Evolutionary conservation across 2,329 filamentous ascomycete species (phyloP), one percentile per base, ranked within the genome.

Genomic region (Aspergillus alliaceus): DNA sequence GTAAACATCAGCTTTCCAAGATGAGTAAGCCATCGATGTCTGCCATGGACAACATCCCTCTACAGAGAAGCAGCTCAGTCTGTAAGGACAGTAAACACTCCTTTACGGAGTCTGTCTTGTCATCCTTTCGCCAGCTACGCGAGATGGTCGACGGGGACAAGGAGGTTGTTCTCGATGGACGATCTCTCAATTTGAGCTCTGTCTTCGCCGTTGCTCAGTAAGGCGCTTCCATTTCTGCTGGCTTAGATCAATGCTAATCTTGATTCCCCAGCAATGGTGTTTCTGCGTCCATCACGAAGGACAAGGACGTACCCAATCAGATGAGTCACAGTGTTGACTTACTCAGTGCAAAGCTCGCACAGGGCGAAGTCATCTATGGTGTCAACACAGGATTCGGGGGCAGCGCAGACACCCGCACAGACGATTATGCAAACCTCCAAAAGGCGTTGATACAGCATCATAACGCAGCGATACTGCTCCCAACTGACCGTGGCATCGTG

Each of bases 381-480:
- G 84, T 88, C 44, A 89, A 86, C 60, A 89, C 86, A 0, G 86
- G 86, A 6, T 88, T 88, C 59, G 87, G 86, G 6, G 86, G 86
- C 25, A 86, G 81, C 52, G 87, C 87, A n/a, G 83, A 88, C 64
- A 79, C 81, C 0, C 78, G 85, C 3, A 87, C 84, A 3, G 1
- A 72, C 75, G 6, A 69, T 81, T 31, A 71, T 79, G 39, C 64
- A 72, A 24, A 76, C 4, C 73, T 87, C 12, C 85, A 87, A 64
- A 80, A 64, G 37, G 66, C 65, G 3, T 49, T 69, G 20, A 57
- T 68, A 7, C 65, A 68, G 53, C 61, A 83, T 59, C 78, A 80
- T 25, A 79, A 82, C 18, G 73, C 72, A 20, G 82, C 76, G 4
- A 72, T 85, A 3, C 64, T 85, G 6, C 62, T 73, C 6, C 64